A percentile compares a stretch with the other conserved stretches of the same genome.
Evolutionary conservation across 1,139 yeast species (phyloP).

Genomic region (Taphrina betulina): DNA sequence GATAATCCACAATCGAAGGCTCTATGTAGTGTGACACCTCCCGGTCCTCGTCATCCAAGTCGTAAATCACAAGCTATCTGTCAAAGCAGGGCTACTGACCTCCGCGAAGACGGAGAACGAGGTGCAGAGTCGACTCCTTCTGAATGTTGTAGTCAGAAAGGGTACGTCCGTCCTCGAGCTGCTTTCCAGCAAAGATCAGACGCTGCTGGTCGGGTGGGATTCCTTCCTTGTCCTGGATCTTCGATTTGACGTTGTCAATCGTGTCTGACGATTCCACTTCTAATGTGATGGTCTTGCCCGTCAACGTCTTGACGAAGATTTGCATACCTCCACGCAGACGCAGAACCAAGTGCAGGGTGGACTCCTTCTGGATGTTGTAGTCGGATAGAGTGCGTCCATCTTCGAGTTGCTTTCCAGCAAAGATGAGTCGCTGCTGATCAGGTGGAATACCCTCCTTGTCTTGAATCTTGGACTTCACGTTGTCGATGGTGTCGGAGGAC

Average conservation of each 20-base stretch:
- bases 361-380: slow-evolving; percentile 99
- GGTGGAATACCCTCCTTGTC: slow-evolving; percentile 99
- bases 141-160: slow-evolving; percentile 99
- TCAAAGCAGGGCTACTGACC: too few relatives aligned
- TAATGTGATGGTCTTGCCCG: slow-evolving; percentile 98
- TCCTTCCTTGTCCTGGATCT: slow-evolving; percentile 93
- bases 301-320: slow-evolving; percentile 79
- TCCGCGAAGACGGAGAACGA: slow-evolving; percentile 73
- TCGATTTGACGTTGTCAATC: slow-evolving; percentile 88
- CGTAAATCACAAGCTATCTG: too few relatives aligned
- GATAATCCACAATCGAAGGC: too few relatives aligned
- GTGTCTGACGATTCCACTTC: slow-evolving; percentile 96
- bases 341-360: slow-evolving; percentile 93
- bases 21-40: too few relatives aligned
- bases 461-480: slow-evolving; percentile 88
- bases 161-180: slow-evolving; percentile 90
- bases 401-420: slow-evolving; percentile 99
- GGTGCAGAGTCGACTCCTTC: slow-evolving; percentile 98
- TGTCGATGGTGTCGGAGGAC: slow-evolving; percentile 91
- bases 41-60: too few relatives aligned
- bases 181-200: slow-evolving; percentile 89
- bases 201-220: slow-evolving; percentile 95
- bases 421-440: slow-evolving; percentile 98
- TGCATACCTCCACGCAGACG: slow-evolving; percentile 55
- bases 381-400: slow-evolving; percentile 96